phyloP scores from a whole-genome alignment of 1,284 basidiomycete species.

The Golubevia pallescens region DNA sequence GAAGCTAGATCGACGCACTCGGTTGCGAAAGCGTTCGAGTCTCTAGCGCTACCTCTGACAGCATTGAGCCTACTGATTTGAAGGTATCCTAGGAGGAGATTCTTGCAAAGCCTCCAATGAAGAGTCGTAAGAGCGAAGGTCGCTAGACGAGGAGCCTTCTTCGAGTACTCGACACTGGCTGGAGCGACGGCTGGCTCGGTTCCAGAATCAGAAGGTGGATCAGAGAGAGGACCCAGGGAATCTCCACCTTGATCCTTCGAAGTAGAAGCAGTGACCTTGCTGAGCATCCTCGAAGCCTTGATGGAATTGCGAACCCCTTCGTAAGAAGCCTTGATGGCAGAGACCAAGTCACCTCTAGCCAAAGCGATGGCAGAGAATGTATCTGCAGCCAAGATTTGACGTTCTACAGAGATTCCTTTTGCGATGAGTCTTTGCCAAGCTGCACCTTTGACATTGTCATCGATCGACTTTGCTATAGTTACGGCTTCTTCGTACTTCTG shows the following conservation, averaged over 20 bases:
- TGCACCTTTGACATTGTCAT: background rate
- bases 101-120: constrained; percentile 7
- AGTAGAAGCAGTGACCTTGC: constrained; percentile 5
- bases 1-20: constrained; percentile 44
- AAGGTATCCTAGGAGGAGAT: constrained; percentile 16
- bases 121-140: constrained; percentile 1
- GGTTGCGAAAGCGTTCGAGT: constrained; percentile 43
- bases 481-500: constrained; percentile 21
- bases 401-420: constrained; percentile 17
- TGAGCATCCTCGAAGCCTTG: constrained; percentile 16
- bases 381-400: constrained; percentile 24
- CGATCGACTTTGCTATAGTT: constrained; percentile 11
- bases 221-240: background rate
- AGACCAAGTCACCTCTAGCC: constrained; percentile 21
- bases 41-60: constrained; percentile 40
- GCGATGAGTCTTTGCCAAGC: constrained; percentile 18
- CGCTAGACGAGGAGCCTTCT: background rate
- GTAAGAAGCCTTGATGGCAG: constrained; percentile 20
- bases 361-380: constrained; percentile 17
- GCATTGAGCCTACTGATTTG: constrained; percentile 31
- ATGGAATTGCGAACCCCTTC: constrained; percentile 21
- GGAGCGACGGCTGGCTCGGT: background rate
- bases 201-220: constrained; percentile 4
- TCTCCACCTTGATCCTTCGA: background rate
- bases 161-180: background rate